Conservation (phyloP, 2,329 filamentous ascomycete species). For the Catunica adiposa region DNA sequence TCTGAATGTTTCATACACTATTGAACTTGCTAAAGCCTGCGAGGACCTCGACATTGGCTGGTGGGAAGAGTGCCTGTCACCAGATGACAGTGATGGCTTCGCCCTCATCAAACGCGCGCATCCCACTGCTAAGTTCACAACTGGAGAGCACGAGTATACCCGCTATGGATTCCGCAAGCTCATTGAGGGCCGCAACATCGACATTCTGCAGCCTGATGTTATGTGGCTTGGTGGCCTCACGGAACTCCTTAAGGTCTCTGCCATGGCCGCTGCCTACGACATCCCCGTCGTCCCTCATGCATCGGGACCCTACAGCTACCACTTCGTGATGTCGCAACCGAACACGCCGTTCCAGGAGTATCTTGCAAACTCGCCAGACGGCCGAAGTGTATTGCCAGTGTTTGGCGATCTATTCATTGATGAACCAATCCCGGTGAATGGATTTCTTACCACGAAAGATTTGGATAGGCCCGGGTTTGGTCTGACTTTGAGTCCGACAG, state of each 20-base stretch:
- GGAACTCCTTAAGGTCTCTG: constrained; percentile 74
- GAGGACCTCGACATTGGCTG: constrained; percentile 80
- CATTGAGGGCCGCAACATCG: constrained; percentile 76
- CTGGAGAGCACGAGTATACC: constrained; percentile 90
- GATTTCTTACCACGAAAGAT: constrained; percentile 61
- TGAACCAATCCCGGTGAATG: constrained; percentile 73
- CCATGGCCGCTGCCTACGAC: constrained; percentile 83
- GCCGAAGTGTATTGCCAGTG: constrained; percentile 75
- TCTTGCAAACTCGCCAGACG: constrained; percentile 80
- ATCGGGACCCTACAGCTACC: constrained; percentile 85
- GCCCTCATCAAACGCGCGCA: constrained; percentile 80
- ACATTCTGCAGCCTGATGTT: constrained; percentile 89
- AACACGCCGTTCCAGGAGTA: constrained; percentile 96
- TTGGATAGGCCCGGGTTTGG: constrained; percentile 86
- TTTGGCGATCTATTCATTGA: constrained; percentile 84
- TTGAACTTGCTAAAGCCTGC: constrained; percentile 72
- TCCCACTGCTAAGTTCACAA: constrained; percentile 83
- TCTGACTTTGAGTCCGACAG: constrained; percentile 67
- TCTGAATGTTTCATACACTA: constrained; percentile 80
- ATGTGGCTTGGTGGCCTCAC: constrained; percentile 96
- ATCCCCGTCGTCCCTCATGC: constrained; percentile 92
- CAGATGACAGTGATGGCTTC: constrained; percentile 85
- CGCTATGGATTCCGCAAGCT: constrained; percentile 90
- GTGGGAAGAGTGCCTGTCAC: constrained; percentile 90
- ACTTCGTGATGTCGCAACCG: constrained; percentile 84